A percentile compares a stretch with the other conserved stretches of the same genome.
Conservation (phyloP, 148 eudicot species). For the Camellia granthamiana region DNA sequence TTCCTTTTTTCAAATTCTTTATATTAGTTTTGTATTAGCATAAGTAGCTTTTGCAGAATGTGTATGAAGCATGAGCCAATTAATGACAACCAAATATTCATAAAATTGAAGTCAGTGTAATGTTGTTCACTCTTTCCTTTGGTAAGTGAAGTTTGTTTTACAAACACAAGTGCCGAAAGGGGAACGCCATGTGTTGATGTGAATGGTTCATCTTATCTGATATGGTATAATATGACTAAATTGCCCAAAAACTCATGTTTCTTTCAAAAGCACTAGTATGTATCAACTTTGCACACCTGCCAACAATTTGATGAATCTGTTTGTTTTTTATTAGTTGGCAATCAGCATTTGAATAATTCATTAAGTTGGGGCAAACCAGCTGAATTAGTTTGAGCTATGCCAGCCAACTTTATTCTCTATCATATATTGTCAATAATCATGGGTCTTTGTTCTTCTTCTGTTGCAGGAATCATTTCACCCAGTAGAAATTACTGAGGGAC, state of each 20-base stretch:
- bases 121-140: neutral
- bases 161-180: neutral
- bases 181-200: neutral
- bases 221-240: neutral
- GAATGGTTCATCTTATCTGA: neutral
- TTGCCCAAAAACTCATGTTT: neutral
- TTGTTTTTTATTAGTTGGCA: neutral
- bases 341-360: neutral
- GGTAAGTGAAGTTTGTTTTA: neutral
- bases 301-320: neutral
- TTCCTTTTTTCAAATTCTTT: neutral
- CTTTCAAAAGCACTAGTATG: neutral
- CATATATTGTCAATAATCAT: neutral
- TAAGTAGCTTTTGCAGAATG: too few species aligned
- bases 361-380: neutral
- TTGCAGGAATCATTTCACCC: slow-evolving; percentile 90
- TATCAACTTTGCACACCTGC: neutral
- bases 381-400: neutral
- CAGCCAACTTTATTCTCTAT: neutral
- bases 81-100: neutral
- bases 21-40: too few species aligned
- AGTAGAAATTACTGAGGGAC: slow-evolving; percentile 72
- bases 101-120: neutral
- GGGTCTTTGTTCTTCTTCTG: neutral
- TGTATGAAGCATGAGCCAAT: too few species aligned